Evolutionary conservation across 2,329 filamentous ascomycete species (phyloP).

Genomic region (Trichoderma koningii): DNA sequence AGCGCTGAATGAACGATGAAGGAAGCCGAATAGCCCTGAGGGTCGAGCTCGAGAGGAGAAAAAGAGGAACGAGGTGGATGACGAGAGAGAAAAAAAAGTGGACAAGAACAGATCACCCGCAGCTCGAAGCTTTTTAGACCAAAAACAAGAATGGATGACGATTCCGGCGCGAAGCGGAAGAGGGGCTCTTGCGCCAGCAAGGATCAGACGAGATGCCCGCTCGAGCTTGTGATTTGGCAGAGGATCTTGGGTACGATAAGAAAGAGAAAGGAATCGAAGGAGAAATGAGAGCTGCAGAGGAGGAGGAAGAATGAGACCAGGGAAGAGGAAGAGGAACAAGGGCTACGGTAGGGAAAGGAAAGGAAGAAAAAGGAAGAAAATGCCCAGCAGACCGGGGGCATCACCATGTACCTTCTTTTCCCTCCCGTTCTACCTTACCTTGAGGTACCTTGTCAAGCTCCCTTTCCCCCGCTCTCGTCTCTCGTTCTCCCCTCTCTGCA

Average conservation of each 20-base stretch:
- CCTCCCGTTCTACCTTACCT: not conserved
- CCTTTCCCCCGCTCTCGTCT: not conserved
- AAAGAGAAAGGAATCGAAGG: not conserved
- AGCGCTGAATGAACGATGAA: not conserved
- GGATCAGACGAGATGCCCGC: not conserved
- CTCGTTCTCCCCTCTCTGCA: too few species aligned
- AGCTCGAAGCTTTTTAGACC: constrained; percentile 16
- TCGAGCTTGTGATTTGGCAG: not conserved
- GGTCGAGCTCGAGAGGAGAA: not conserved
- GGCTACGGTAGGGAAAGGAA: too few species aligned
- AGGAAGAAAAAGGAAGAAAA: too few species aligned
- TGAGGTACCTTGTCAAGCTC: not conserved
- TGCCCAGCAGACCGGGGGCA: too few species aligned
- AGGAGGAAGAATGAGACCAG: not conserved
- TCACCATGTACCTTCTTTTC: not conserved
- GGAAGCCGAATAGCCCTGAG: not conserved
- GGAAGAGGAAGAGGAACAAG: not conserved
- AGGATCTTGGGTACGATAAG: not conserved
- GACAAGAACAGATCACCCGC: constrained; percentile 13
- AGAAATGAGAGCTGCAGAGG: too few species aligned
- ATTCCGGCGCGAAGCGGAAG: constrained; percentile 14
- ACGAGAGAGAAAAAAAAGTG: constrained; percentile 12
- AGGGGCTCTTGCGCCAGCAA: constrained; percentile 16
- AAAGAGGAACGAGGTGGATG: not conserved
- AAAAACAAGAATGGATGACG: constrained; percentile 18